phyloP scores from a whole-genome alignment of 2,329 filamentous ascomycete species.

The Pseudogymnoascus sp. region DNA sequence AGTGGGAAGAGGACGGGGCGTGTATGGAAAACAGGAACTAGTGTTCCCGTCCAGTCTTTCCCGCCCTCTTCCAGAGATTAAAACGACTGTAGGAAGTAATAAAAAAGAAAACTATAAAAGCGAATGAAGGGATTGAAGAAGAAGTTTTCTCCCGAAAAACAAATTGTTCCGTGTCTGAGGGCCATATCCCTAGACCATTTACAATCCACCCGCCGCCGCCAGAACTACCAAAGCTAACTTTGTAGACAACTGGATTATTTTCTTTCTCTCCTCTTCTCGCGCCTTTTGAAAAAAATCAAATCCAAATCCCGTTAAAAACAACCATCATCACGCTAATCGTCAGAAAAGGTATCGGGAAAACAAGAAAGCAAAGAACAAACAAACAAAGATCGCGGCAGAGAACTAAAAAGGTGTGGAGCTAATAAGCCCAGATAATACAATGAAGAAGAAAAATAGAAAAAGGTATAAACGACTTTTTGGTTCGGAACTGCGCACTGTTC shows the following conservation, averaged over 20 bases:
- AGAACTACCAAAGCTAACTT: background rate
- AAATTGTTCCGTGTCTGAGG: background rate
- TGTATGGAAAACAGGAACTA: background rate
- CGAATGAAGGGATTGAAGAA: background rate
- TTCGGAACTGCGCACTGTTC: constrained; percentile 16
- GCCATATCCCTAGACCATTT: background rate
- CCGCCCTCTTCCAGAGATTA: background rate
- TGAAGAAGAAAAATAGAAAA: constrained; percentile 17
- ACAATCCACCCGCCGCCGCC: background rate
- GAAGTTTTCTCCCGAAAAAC: background rate
- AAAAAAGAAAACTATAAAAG: background rate
- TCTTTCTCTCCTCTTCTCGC: background rate
- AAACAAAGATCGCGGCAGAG: constrained; percentile 18
- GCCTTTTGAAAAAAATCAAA: background rate
- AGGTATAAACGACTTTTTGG: constrained; percentile 25
- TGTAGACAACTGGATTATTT: background rate
- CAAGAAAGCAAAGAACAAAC: constrained; percentile 16
- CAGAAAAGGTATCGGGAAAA: constrained; percentile 20
- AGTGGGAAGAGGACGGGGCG: background rate
- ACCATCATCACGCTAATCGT: constrained; percentile 31
- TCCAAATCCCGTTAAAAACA: background rate
- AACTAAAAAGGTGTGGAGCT: background rate
- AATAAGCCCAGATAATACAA: constrained; percentile 24
- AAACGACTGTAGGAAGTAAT: background rate
- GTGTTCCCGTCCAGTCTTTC: background rate